Conservation (phyloP, 768 basidiomycete genomes). For the Naganishia kalamii region DNA sequence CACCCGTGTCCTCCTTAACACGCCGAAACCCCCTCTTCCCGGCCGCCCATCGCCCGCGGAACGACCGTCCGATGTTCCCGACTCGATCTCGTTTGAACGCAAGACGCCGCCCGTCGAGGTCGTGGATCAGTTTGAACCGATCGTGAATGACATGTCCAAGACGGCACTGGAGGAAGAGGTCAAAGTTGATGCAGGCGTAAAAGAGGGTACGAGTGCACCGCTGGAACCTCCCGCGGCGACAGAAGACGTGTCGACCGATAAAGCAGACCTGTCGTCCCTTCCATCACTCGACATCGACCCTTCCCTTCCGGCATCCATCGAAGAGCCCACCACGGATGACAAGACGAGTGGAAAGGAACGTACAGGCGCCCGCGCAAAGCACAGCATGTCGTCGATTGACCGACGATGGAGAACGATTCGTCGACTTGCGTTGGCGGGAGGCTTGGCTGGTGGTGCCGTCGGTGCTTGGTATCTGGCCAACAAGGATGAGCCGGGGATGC, state of each 20-base stretch:
- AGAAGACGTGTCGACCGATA: conserved; percentile 8
- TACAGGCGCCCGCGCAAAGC: conserved; percentile 54
- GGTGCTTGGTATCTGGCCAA: conserved; percentile 64
- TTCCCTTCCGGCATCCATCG: conserved; percentile 38
- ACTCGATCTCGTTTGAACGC: conserved; percentile 19
- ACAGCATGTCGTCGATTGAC: conserved; percentile 72
- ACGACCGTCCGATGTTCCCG: conserved; percentile 34
- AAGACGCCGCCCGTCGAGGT: conserved; percentile 27
- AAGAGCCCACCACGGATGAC: conserved; percentile 28
- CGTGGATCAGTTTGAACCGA: conserved; percentile 22
- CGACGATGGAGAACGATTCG: conserved; percentile 58
- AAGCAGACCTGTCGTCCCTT: conserved; percentile 33
- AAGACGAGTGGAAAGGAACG: conserved; percentile 22
- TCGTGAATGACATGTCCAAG: conserved; percentile 21
- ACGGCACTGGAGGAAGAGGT: background rate
- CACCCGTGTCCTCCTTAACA: background rate
- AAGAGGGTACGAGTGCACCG: background rate
- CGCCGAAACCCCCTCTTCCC: background rate
- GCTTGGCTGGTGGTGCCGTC: conserved; percentile 57
- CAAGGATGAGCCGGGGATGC: conserved; percentile 64
- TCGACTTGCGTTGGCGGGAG: conserved; percentile 51
- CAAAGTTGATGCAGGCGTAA: background rate
- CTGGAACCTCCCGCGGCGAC: background rate
- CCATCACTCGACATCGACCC: conserved; percentile 43
- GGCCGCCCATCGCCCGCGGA: conserved; percentile 38